Evolutionary conservation across 208 protist genomes (phyloP).

Genomic region (Leishmania martiniquensis): DNA sequence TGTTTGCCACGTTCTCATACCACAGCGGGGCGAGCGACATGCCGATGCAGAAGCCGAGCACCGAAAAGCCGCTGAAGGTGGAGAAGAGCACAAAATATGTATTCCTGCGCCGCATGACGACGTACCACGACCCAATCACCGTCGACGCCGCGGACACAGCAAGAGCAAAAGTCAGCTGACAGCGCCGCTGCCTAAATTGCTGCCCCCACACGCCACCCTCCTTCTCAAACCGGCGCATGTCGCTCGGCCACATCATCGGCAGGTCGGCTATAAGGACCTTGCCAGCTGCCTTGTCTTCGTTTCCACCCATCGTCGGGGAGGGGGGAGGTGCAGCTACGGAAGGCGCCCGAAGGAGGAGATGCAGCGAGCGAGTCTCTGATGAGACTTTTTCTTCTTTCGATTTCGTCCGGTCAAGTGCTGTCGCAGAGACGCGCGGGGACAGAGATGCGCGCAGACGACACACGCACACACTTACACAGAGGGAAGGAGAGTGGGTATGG

Average conservation of each 20-base stretch:
- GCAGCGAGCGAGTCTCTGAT: no score
- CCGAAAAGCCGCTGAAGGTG: conserved; percentile 80
- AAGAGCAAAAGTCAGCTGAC: conserved; percentile 77
- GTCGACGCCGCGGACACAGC: conserved; percentile 43
- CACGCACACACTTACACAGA: background rate
- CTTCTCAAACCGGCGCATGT: conserved; percentile 82
- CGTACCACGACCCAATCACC: conserved; percentile 62
- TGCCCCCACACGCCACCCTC: conserved; percentile 85
- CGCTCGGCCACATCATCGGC: conserved; percentile 89
- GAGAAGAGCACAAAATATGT: conserved; percentile 83
- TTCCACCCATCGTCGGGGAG: conserved; percentile 20
- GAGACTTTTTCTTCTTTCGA: background rate
- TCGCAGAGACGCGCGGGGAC: background rate
- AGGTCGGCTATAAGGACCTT: conserved; percentile 84
- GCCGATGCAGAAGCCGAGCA: conserved; percentile 84
- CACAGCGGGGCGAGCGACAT: conserved; percentile 63
- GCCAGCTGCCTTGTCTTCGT: conserved; percentile 37
- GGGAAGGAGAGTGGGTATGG: background rate
- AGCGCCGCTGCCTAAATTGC: conserved; percentile 77
- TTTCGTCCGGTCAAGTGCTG: background rate
- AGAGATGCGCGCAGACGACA: background rate
- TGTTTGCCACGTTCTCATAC: conserved; percentile 83
- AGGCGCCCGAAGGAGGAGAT: background rate
- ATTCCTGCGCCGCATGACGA: conserved; percentile 65
- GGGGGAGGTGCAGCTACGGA: background rate